Conservation (phyloP, 345 rosid species). For the Aethionema arabicum region DNA sequence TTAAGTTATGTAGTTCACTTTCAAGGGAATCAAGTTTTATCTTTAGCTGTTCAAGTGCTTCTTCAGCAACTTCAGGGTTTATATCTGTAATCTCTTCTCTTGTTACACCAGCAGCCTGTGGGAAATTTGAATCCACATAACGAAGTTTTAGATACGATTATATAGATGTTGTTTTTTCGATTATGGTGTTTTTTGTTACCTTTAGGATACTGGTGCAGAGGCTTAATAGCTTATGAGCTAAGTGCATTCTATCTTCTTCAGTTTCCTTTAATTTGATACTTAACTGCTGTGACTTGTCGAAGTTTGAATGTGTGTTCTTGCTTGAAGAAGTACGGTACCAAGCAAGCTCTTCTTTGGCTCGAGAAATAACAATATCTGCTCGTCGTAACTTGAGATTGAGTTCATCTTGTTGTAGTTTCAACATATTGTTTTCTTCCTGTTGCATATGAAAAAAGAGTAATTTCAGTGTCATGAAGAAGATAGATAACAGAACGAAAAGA, state of each 20-base stretch:
- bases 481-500: neutral
- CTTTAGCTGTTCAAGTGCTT: slow-evolving; percentile 68
- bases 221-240: slow-evolving; percentile 62
- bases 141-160: slow-evolving; percentile 1
- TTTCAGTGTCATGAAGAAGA: slow-evolving; percentile 1
- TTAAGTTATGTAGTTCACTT: slow-evolving; percentile 63
- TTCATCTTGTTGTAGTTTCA: slow-evolving; percentile 74
- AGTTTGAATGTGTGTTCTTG: slow-evolving; percentile 44
- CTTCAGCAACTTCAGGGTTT: slow-evolving; percentile 72
- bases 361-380: slow-evolving; percentile 54
- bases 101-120: slow-evolving; percentile 40
- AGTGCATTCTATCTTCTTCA: slow-evolving; percentile 65
- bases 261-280: slow-evolving; percentile 65
- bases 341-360: slow-evolving; percentile 79
- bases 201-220: slow-evolving; percentile 69
- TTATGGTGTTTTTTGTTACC: slow-evolving; percentile 39
- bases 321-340: slow-evolving; percentile 65
- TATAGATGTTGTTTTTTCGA: slow-evolving; percentile 2
- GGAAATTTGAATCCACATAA: slow-evolving; percentile 4
- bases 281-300: slow-evolving; percentile 57
- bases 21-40: slow-evolving; percentile 55
- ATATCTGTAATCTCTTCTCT: slow-evolving; percentile 50
- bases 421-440: slow-evolving; percentile 88
- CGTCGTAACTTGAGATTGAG: slow-evolving; percentile 59
- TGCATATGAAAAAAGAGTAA: slow-evolving; percentile 25